Evolutionary conservation across 2,329 filamentous ascomycete genomes (phyloP).

Genomic region (Lecanicillium sp.): DNA sequence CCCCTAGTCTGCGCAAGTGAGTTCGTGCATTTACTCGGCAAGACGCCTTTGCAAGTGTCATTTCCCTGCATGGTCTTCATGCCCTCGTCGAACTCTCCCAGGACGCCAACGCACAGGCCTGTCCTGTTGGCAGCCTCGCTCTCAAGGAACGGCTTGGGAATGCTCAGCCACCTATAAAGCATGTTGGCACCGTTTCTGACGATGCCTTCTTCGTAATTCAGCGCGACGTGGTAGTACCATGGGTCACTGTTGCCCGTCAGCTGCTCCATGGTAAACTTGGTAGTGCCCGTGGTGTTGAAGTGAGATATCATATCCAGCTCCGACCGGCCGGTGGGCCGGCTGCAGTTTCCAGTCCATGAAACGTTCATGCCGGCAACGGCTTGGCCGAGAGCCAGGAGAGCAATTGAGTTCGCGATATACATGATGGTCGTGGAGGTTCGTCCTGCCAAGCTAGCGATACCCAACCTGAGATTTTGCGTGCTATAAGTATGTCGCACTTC

Average conservation of each 20-base stretch:
- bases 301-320: constrained; percentile 90
- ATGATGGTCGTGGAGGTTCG: too few relatives aligned
- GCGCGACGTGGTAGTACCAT: background rate
- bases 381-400: background rate
- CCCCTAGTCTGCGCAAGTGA: too few relatives aligned
- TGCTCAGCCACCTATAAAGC: too few relatives aligned
- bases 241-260: background rate
- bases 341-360: background rate
- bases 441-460: too few relatives aligned
- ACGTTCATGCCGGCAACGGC: background rate
- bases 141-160: too few relatives aligned
- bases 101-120: background rate
- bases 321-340: constrained; percentile 41
- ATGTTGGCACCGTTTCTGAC: too few relatives aligned
- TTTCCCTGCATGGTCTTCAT: background rate
- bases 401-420: too few relatives aligned
- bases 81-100: background rate
- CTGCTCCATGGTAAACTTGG: background rate
- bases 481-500: too few relatives aligned
- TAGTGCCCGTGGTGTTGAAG: constrained; percentile 58
- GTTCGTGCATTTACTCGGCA: background rate
- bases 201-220: too few relatives aligned
- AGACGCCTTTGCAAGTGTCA: background rate
- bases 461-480: too few relatives aligned
- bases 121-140: background rate